Evolutionary conservation across 352 stramenopile species (phyloP).

Genomic region (Phytophthora colocasiae): DNA sequence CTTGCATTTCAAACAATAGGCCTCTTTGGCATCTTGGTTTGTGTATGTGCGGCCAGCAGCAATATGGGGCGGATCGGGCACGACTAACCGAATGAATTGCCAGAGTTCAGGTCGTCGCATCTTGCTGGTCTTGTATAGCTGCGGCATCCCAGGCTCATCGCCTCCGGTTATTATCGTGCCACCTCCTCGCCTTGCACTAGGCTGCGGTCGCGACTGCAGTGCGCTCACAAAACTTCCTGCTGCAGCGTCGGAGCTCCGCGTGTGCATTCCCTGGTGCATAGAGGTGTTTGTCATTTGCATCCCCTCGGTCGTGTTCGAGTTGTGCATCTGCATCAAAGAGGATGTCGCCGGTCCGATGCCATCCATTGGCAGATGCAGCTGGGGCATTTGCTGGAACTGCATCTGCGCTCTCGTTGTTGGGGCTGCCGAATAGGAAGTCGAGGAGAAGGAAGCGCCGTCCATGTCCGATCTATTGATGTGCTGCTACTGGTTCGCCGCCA

Average conservation of each 20-base stretch:
- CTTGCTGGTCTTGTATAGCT: slow-evolving; percentile 67
- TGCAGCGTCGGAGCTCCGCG: slow-evolving; percentile 7
- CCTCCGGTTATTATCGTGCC: slow-evolving; percentile 10
- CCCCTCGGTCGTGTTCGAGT: not conserved
- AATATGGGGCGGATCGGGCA: slow-evolving; percentile 51
- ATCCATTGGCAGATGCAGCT: slow-evolving; percentile 32
- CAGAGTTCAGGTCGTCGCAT: slow-evolving; percentile 63
- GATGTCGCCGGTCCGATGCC: slow-evolving; percentile 24
- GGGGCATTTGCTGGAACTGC: slow-evolving; percentile 38
- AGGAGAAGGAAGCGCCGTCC: slow-evolving; percentile 16
- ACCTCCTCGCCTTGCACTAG: not conserved
- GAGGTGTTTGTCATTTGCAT: slow-evolving; percentile 16
- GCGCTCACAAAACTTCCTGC: not conserved
- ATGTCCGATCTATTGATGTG: slow-evolving; percentile 13
- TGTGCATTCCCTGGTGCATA: slow-evolving; percentile 17
- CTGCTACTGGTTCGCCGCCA: slow-evolving; percentile 29
- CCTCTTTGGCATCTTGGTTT: slow-evolving; percentile 62
- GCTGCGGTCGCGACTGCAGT: not conserved
- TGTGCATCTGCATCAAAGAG: slow-evolving; percentile 30
- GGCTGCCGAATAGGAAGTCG: slow-evolving; percentile 19
- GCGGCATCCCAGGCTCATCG: slow-evolving; percentile 33
- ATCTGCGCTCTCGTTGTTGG: slow-evolving; percentile 28
- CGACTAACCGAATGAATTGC: slow-evolving; percentile 65
- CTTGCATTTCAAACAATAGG: slow-evolving; percentile 66
- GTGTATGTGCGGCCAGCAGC: slow-evolving; percentile 52